A percentile compares a stretch with the other conserved stretches of the same genome.
phyloP scores from a whole-genome alignment of 1,139 yeast species.

The Maudiozyma humilis region DNA sequence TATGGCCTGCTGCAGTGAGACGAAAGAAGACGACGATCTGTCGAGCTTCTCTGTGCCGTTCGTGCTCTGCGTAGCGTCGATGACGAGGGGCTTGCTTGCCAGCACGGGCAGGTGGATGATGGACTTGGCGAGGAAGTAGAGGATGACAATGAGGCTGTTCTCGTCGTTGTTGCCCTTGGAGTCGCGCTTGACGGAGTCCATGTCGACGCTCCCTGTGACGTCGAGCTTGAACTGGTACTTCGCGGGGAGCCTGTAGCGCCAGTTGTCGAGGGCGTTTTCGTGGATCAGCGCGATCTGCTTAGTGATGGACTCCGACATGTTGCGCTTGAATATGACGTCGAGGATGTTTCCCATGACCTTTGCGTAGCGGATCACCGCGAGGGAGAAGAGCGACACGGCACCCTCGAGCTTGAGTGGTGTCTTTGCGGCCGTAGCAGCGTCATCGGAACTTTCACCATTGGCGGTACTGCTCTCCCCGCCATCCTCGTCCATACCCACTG shows the following conservation, averaged over 20 bases:
- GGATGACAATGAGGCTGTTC: constrained; percentile 52
- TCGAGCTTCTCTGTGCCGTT: constrained; percentile 19
- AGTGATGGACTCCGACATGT: constrained; percentile 36
- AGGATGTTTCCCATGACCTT: constrained; percentile 67
- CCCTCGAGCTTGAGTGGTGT: constrained; percentile 43
- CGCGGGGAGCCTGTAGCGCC: constrained; percentile 67
- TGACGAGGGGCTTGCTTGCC: constrained; percentile 33
- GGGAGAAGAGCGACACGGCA: constrained; percentile 54
- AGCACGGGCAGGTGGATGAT: constrained; percentile 73
- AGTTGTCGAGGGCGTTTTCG: constrained; percentile 67
- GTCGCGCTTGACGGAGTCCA: constrained; percentile 13
- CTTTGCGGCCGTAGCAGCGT: no score
- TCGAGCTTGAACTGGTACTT: constrained; percentile 59
- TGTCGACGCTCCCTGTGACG: constrained; percentile 43
- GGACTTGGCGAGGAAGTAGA: constrained; percentile 73
- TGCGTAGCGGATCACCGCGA: constrained; percentile 60
- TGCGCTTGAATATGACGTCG: constrained; percentile 53
- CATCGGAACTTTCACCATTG: no score
- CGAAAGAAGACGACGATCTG: constrained; percentile 48
- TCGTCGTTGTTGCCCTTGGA: constrained; percentile 23
- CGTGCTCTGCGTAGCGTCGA: constrained; percentile 3
- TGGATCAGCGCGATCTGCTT: constrained; percentile 36
- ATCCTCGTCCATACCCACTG: constrained; percentile 34
- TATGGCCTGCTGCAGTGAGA: constrained; percentile 70
- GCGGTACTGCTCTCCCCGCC: no score